Evolutionary conservation across 2,329 filamentous ascomycete species (phyloP).

Genomic region (Penicillium fuscoglaucum): DNA sequence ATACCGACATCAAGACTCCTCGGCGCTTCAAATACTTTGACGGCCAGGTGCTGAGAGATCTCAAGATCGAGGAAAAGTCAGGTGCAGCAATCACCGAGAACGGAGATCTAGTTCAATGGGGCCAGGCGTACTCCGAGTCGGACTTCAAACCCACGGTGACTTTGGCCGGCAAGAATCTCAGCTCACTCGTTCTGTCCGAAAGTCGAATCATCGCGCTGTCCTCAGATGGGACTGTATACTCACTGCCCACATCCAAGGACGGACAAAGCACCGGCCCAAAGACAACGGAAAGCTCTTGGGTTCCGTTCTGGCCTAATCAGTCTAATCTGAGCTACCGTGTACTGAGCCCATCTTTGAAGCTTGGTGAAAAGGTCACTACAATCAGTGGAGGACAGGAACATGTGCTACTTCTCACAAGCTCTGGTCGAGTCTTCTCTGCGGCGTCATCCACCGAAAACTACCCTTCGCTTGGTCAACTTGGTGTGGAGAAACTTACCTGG

Average conservation of each 20-base stretch:
- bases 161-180: constrained; percentile 76
- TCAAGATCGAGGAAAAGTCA: constrained; percentile 80
- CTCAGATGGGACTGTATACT: constrained; percentile 76
- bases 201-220: constrained; percentile 82
- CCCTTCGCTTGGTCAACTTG: constrained; percentile 81
- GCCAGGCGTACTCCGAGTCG: constrained; percentile 68
- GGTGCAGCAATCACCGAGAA: constrained; percentile 84
- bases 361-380: constrained; percentile 71
- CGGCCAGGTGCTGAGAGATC: constrained; percentile 76
- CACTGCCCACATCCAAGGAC: constrained; percentile 71
- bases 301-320: constrained; percentile 67
- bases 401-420: constrained; percentile 77
- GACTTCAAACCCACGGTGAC: constrained; percentile 67
- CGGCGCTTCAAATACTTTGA: constrained; percentile 79
- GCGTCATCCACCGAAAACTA: constrained; percentile 76
- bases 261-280: constrained; percentile 70
- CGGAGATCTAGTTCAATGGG: constrained; percentile 92
- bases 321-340: constrained; percentile 69
- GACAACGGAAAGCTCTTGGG: constrained; percentile 65
- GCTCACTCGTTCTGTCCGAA: constrained; percentile 72
- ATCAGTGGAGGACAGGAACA: constrained; percentile 82
- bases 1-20: constrained; percentile 76
- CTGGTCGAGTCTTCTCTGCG: constrained; percentile 84
- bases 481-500: constrained; percentile 81
- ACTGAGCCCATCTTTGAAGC: constrained; percentile 66